Conservation (phyloP, 192 early-diverging fungal species). For the Backusella morwellensis region DNA sequence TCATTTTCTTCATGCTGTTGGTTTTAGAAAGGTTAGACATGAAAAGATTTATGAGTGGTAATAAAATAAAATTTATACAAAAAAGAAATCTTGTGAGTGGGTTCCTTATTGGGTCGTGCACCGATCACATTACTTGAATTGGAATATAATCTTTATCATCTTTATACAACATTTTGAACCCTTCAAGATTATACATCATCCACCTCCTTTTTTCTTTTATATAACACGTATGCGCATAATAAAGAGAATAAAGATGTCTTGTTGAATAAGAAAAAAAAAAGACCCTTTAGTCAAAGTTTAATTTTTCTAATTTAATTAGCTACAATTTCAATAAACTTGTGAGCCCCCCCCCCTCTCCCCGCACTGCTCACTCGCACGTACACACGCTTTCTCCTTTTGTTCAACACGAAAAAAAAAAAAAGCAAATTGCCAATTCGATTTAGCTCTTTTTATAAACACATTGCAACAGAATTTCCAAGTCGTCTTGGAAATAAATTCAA, state of each 20-base stretch:
- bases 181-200: not conserved
- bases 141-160: not conserved
- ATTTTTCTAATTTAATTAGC: not conserved
- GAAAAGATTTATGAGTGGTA: not conserved
- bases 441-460: not conserved
- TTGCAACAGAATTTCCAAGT: not conserved
- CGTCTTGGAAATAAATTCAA: not conserved
- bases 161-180: not conserved
- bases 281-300: constrained; percentile 4
- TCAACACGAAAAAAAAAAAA: not conserved
- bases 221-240: not conserved
- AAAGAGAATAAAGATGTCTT: not conserved
- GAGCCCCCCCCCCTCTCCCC: not conserved
- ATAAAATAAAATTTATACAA: not conserved
- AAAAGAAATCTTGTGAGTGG: not conserved
- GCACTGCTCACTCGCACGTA: not conserved
- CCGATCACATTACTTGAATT: constrained; percentile 1
- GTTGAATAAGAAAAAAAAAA: not conserved
- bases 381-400: constrained; percentile 5
- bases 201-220: not conserved
- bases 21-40: not conserved
- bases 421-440: not conserved
- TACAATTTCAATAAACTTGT: not conserved
- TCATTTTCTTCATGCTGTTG: not conserved
- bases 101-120: constrained; percentile 3